Base-by-base conservation (phyloP, 2,329 filamentous ascomycete genomes). In the Talaromyces rugulosus region DNA sequence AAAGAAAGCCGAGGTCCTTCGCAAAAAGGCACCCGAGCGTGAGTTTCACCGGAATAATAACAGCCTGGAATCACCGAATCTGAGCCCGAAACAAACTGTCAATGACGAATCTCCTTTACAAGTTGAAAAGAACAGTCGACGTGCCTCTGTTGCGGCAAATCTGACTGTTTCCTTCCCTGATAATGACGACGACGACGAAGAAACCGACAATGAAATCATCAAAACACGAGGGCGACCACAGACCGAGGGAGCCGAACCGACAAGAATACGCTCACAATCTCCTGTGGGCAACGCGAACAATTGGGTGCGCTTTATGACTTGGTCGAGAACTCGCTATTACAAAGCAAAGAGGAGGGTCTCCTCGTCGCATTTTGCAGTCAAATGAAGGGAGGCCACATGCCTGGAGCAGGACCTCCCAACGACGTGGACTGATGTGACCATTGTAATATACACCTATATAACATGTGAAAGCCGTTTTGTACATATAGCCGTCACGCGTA, bases 261-360 rank as follows among this genome's bases (percentile, higher is more conserved):
- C 16, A 28, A 53, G 50, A 31, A 31, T 28, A n/a, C 27, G 27
- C 3, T 53, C 50, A 30, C 50, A 33, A 16, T 53, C 50, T 5
- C 50, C 34, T 3, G 9, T 42, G 33, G 71, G 71, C 54, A 69
- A 71, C 2, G 72, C 71, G 59, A 75, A 72, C 61, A 73, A 77
- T 27, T 85, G 83, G 83, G 75, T 83, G 62, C 75, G 80, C 28
- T 85, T 85, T 68, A 73, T 84, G 60, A 83, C 83, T 1, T 86
- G 83, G 83, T 74, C 84, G 63, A 79, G 80, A 68, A 85, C 83
- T 34, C 76, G 83, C 62, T 70, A 85, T 61, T 78, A 85, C 65
- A 81, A 83, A 65, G 76, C 84, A 62, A 75, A 77, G 47, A 74
- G 74, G 59, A 75, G 69, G 61, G 63, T 75, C 23, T 69, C 69